Evolutionary conservation across 169 alveolate species (phyloP).

Genomic region (Plasmodium coatneyi): DNA sequence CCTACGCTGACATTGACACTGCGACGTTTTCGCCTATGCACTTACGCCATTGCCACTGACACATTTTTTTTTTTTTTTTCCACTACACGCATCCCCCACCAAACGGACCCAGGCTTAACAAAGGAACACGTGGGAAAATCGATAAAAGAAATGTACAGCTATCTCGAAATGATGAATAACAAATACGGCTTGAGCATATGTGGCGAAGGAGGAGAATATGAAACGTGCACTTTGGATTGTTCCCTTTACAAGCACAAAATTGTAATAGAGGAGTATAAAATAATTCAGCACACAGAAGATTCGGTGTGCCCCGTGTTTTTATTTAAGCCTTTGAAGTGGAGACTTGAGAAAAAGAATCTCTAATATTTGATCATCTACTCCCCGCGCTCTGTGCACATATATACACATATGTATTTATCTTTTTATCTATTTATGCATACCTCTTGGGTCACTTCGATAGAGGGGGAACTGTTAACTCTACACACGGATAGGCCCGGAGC

Average conservation of each 20-base stretch:
- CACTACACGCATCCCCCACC: background rate
- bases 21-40: background rate
- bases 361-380: background rate
- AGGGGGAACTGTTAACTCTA: background rate
- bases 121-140: constrained; percentile 92
- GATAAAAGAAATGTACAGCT: constrained; percentile 80
- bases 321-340: constrained; percentile 72
- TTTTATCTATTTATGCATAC: background rate
- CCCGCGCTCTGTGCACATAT: background rate
- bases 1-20: background rate
- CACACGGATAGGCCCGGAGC: background rate
- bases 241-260: constrained; percentile 84
- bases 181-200: constrained; percentile 95
- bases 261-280: constrained; percentile 74
- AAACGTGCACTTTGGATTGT: constrained; percentile 95
- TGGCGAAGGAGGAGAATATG: constrained; percentile 99
- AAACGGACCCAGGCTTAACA: constrained; percentile 91
- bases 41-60: background rate
- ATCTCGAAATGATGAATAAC: constrained; percentile 81
- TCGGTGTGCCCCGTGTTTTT: constrained; percentile 60
- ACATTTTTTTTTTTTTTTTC: background rate
- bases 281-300: constrained; percentile 67
- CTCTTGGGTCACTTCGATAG: background rate
- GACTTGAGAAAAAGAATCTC: constrained; percentile 18
- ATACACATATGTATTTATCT: background rate